Evolutionary conservation across 2,329 filamentous ascomycete genomes (phyloP), one percentile per base, ranked within the genome.

Genomic region (Dothidotthia symphoricarpi): DNA sequence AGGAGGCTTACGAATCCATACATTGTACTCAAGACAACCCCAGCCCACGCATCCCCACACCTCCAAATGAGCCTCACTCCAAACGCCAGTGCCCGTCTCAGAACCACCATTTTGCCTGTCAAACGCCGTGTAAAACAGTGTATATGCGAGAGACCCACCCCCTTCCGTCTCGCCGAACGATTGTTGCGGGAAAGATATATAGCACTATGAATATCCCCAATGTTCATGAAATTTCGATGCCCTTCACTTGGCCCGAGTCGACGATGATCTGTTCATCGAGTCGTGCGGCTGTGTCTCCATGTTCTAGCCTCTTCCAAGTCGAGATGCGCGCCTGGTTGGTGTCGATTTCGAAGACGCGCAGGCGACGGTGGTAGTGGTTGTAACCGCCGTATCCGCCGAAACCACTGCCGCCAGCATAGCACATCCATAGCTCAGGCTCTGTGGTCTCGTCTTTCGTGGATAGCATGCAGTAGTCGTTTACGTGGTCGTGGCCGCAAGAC

Each of bases 311-410:
- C 71, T 96, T 97, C 79, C 91, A 98, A 0, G 91, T 98, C 32
- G 79, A 82, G 52, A 98, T 90, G 31, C 88, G 80, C 6, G 86
- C 91, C 43, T 87, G 82, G 60, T 95, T 95, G 69, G 90, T 87
- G 65, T 98, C 91, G 34, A 98, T 81, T 55, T 97, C 91, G 62
- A 93, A 98, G 28, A 98, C 78, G 31, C 93, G 80, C 36, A 96
- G 77, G 19, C 89, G 82, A 16, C 93, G 85, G 57, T 90, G 77
- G 63, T 86, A 97, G 3, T 85, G 85, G 28, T 83, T 83, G 63
- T 96, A 97, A 5, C 91, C 90, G 14, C 86, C 93, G 63, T 98
- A 98, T 0, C 93, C 93, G 38, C 93, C 93, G 56, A 98, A 95
- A 1, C 93, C 93, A 17, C 83, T 81, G 16, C 86, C 93, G 22